Percentiles rank a stretch among this genome's conserved stretches.
phyloP scores from a whole-genome alignment of 2,329 filamentous ascomycete genomes.

The Alternaria ventricosa region DNA sequence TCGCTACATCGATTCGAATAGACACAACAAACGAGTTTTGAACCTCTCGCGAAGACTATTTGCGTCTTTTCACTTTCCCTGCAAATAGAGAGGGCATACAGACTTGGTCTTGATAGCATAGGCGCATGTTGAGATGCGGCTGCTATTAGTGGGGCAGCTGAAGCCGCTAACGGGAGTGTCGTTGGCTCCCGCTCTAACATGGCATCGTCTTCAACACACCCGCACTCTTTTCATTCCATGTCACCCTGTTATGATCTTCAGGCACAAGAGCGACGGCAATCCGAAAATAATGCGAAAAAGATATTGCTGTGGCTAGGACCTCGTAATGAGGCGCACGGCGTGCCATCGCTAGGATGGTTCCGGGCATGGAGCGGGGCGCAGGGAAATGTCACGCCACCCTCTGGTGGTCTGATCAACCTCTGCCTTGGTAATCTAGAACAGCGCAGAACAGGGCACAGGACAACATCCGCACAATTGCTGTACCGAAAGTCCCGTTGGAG shows the following conservation, averaged over 20 bases:
- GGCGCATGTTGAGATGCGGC: background rate
- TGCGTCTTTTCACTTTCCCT: background rate
- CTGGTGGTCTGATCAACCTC: constrained; percentile 40
- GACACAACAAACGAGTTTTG: background rate
- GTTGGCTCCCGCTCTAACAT: constrained; percentile 3
- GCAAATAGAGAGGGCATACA: background rate
- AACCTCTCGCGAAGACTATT: background rate
- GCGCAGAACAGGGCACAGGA: constrained; percentile 13
- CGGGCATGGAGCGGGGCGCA: constrained; percentile 16
- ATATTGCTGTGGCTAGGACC: background rate
- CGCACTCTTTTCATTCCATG: background rate
- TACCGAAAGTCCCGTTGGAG: constrained; percentile 26
- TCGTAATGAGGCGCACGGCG: background rate
- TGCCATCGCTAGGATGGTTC: constrained; percentile 9
- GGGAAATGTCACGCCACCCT: constrained; percentile 43
- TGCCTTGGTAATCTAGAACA: constrained; percentile 6
- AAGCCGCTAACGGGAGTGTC: constrained; percentile 11
- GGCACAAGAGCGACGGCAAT: background rate
- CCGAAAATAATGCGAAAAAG: background rate
- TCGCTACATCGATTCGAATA: background rate
- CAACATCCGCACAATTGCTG: constrained; percentile 15
- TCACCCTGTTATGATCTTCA: background rate
- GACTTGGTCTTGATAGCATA: background rate
- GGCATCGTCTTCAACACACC: background rate
- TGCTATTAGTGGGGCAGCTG: constrained; percentile 2